Percentiles rank a stretch among this genome's conserved stretches.
phyloP scores from a whole-genome alignment of 2,329 filamentous ascomycete genomes.

The Pseudogymnoascus sp. region DNA sequence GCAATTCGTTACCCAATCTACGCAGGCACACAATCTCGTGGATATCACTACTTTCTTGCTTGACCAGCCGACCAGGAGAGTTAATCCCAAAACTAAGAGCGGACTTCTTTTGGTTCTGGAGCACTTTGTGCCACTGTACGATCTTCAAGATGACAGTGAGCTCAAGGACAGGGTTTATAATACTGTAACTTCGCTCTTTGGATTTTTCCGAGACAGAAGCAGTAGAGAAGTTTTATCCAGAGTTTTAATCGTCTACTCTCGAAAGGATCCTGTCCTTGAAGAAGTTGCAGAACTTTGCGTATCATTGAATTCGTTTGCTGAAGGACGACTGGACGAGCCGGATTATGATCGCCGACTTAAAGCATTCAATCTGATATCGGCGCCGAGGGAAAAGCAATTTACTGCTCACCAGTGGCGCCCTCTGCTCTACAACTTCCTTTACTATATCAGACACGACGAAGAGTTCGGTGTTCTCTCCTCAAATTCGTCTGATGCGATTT shows the following conservation, averaged over 20 bases:
- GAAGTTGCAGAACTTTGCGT: constrained; percentile 65
- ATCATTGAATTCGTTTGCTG: constrained; percentile 74
- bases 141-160: constrained; percentile 48
- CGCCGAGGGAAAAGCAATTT: constrained; percentile 52
- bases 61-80: constrained; percentile 74
- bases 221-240: constrained; percentile 70
- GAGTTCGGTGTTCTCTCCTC: constrained; percentile 76
- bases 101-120: constrained; percentile 74
- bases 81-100: constrained; percentile 77
- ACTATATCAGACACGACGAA: constrained; percentile 76
- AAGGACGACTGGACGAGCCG: constrained; percentile 70
- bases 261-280: constrained; percentile 52
- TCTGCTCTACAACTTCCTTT: constrained; percentile 82
- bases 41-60: constrained; percentile 76
- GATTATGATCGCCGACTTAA: constrained; percentile 77
- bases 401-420: constrained; percentile 77
- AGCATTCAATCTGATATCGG: constrained; percentile 69
- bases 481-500: constrained; percentile 76
- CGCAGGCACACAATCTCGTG: constrained; percentile 70
- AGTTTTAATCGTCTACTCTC: constrained; percentile 65
- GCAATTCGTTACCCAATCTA: constrained; percentile 58
- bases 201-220: constrained; percentile 77
- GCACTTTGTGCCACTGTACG: constrained; percentile 66
- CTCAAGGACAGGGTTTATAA: constrained; percentile 63
- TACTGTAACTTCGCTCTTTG: constrained; percentile 75